Evolutionary conservation across 108 stramenopile genomes (phyloP).

Genomic region (Nannochloropsis gaditana): DNA sequence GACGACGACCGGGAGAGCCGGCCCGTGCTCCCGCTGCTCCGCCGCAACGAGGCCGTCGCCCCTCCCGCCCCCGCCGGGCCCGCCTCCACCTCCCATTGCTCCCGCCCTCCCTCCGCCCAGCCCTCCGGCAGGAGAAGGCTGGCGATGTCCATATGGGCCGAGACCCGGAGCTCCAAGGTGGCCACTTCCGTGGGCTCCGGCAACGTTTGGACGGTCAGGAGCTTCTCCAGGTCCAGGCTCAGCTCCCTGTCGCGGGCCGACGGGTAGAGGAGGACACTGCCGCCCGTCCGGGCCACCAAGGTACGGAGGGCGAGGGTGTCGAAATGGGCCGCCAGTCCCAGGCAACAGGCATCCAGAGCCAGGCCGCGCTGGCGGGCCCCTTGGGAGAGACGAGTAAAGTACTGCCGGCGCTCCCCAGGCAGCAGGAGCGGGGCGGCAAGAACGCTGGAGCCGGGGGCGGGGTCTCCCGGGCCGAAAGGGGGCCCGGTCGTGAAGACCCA

Average conservation of each 20-base stretch:
- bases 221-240: not conserved
- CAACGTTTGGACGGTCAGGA: not conserved
- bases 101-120: not conserved
- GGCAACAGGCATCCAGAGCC: not conserved
- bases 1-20: too few species aligned
- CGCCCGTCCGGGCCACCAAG: not conserved
- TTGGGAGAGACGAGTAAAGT: not conserved
- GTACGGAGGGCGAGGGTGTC: not conserved
- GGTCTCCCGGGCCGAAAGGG: not conserved
- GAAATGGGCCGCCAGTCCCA: not conserved
- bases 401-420: not conserved
- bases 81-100: not conserved
- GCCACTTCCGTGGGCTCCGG: not conserved
- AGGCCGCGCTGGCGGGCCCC: not conserved
- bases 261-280: not conserved
- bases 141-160: not conserved
- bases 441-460: not conserved
- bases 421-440: not conserved
- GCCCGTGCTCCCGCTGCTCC: not conserved
- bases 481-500: not conserved
- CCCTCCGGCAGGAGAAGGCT: not conserved
- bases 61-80: too few species aligned
- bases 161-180: not conserved
- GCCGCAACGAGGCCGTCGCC: too few species aligned
- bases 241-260: not conserved